Conservation (phyloP, 345 rosid species). For the Aethionema arabicum region DNA sequence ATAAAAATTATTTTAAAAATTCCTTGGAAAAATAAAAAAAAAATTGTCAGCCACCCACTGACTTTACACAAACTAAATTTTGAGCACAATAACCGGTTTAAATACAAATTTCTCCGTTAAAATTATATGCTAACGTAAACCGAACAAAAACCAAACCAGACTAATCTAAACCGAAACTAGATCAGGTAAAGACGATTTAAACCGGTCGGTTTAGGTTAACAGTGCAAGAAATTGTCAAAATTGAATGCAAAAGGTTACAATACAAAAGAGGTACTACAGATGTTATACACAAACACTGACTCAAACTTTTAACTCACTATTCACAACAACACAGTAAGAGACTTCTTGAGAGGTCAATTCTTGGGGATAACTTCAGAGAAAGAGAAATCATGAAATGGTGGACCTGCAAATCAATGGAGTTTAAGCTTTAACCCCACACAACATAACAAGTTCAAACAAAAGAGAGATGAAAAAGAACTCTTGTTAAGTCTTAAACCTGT, state of each 20-base stretch:
- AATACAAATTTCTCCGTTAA: no score
- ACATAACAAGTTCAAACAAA: slow-evolving; percentile 9
- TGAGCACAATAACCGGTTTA: no score
- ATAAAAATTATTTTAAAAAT: background rate
- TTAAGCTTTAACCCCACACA: background rate
- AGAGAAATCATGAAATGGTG: slow-evolving; percentile 87
- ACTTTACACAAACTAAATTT: no score
- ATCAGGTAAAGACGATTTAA: no score
- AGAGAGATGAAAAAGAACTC: slow-evolving; percentile 2
- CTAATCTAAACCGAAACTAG: no score
- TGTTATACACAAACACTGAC: background rate
- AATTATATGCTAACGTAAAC: no score
- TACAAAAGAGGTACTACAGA: slow-evolving; percentile 2
- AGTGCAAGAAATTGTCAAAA: background rate
- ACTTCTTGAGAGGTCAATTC: slow-evolving; percentile 11
- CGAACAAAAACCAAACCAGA: no score
- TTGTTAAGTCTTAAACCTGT: slow-evolving; percentile 50
- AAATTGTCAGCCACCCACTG: slow-evolving; percentile 17
- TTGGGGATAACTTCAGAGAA: slow-evolving; percentile 61
- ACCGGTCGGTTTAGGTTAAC: no score
- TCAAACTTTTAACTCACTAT: slow-evolving; percentile 9
- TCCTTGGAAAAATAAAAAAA: background rate
- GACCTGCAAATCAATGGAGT: slow-evolving; percentile 51
- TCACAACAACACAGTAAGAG: slow-evolving; percentile 9
- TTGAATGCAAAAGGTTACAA: slow-evolving; percentile 12